Evolutionary conservation across 2,329 filamentous ascomycete species (phyloP), one percentile per base, ranked within the genome.

Genomic region (Lasiodiplodia hormozganensis): DNA sequence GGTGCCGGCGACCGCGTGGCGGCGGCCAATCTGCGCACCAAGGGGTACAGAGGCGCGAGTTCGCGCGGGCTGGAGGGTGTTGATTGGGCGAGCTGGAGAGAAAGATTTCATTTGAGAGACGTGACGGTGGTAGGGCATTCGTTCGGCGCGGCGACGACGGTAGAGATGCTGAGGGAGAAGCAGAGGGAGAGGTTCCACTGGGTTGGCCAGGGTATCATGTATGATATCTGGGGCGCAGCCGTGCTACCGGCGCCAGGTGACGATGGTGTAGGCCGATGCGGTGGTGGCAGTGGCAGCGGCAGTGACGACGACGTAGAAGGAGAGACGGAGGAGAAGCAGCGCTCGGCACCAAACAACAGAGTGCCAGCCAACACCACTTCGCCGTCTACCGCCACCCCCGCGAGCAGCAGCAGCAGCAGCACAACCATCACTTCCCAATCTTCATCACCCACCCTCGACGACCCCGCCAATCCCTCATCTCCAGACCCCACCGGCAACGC

Each of bases 71-170:
- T 91, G 0, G 79, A 84, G 3, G 87, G 86, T 0, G 76, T 86
- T 1, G 77, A 85, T 58, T 92, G 88, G 89, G 70, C 76, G 0
- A 76, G 80, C 11, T 91, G 89, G 89, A 82, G 83, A 69, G 80
- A 81, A 2, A 79, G 86, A 2, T 85, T 91, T 69, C 83, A 87
- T 67, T 77, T 87, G 4, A 78, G 85, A 34, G 83, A 87, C 60
- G 85, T 89, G 21, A 91, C 88, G 1, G 82, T 87, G 69, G 86
- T 89, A 72, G 89, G 89, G 0, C 89, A 92, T 74, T 90, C 87
- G 1, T 91, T 92, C 71, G 89, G 89, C 21, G 89, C 88, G 2
- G 89, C 89, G 10, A 90, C 89, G 0, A 84, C 86, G 0, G 83
- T 89, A 2, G 88, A 91, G 73, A 82, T 89, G 5, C 80, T 90